Conservation (phyloP, 441 rosid genomes). For the Aquilaria agallochum region DNA sequence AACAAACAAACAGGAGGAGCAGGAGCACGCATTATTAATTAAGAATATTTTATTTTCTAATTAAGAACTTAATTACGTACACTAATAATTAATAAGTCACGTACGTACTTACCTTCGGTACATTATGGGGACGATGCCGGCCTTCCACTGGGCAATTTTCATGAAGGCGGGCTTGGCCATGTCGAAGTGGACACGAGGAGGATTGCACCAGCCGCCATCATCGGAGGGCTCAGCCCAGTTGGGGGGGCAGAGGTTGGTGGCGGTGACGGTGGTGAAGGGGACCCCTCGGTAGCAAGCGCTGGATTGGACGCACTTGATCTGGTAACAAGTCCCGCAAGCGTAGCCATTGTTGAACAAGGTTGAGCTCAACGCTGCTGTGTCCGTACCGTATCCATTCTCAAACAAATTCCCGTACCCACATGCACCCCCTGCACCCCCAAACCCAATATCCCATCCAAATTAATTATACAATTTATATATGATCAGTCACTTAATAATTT, state of each 20-base stretch:
- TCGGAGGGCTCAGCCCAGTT: conserved; percentile 72
- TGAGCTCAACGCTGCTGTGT: conserved; percentile 71
- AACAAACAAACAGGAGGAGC: background rate
- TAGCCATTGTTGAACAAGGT: conserved; percentile 64
- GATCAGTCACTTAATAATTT: too few species aligned
- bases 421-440: conserved; percentile 59
- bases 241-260: conserved; percentile 68
- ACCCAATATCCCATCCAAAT: too few species aligned
- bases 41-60: too few species aligned
- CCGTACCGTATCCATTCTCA: conserved; percentile 57
- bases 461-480: background rate
- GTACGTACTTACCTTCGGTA: conserved; percentile 50
- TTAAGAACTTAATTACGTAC: too few species aligned
- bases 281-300: conserved; percentile 36
- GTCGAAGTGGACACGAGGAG: conserved; percentile 78
- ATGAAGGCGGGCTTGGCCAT: conserved; percentile 87
- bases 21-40: too few species aligned
- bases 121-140: conserved; percentile 69
- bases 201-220: conserved; percentile 92
- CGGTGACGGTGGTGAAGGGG: conserved; percentile 17
- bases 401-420: conserved; percentile 80
- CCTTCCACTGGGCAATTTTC: conserved; percentile 80
- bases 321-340: conserved; percentile 74
- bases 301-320: conserved; percentile 51
- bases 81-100: too few species aligned